Conservation (phyloP, 2,329 filamentous ascomycete genomes). For the Anthostomella pinea region DNA sequence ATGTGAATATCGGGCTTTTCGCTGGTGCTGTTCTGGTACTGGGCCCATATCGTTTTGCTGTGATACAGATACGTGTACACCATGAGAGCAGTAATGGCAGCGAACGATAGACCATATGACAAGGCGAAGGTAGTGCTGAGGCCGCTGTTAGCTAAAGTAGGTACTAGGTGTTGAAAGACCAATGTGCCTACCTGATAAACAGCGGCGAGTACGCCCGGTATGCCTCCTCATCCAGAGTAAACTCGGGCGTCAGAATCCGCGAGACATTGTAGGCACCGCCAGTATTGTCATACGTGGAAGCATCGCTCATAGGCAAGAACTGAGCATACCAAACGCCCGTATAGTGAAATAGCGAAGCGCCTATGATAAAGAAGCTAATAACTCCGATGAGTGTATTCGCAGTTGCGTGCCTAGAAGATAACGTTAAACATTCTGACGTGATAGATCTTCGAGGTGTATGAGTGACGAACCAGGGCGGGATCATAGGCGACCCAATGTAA, state of each 20-base stretch:
- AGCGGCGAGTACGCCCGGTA: slow-evolving; percentile 67
- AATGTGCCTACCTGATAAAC: slow-evolving; percentile 63
- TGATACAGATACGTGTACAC: slow-evolving; percentile 67
- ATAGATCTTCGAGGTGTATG: not conserved
- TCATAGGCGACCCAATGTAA: slow-evolving; percentile 65
- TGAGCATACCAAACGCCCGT: slow-evolving; percentile 61
- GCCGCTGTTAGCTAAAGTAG: slow-evolving; percentile 7
- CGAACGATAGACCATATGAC: slow-evolving; percentile 69
- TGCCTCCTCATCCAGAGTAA: slow-evolving; percentile 59
- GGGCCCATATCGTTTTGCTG: slow-evolving; percentile 62
- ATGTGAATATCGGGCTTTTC: slow-evolving; percentile 62
- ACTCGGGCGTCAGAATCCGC: slow-evolving; percentile 58
- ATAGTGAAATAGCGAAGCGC: slow-evolving; percentile 61
- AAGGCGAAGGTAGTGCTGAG: slow-evolving; percentile 67
- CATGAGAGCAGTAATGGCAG: slow-evolving; percentile 66
- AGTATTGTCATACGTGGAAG: slow-evolving; percentile 69
- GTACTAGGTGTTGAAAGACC: too few species aligned
- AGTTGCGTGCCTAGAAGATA: slow-evolving; percentile 60
- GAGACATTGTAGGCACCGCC: slow-evolving; percentile 62
- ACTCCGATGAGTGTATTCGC: slow-evolving; percentile 70
- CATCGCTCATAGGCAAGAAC: slow-evolving; percentile 68
- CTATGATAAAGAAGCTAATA: slow-evolving; percentile 62
- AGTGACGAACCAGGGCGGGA: slow-evolving; percentile 61
- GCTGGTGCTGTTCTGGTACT: slow-evolving; percentile 56
- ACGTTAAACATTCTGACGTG: not conserved